phyloP scores from a whole-genome alignment of 2,329 filamentous ascomycete species.

The Sordariomycetes sp. region DNA sequence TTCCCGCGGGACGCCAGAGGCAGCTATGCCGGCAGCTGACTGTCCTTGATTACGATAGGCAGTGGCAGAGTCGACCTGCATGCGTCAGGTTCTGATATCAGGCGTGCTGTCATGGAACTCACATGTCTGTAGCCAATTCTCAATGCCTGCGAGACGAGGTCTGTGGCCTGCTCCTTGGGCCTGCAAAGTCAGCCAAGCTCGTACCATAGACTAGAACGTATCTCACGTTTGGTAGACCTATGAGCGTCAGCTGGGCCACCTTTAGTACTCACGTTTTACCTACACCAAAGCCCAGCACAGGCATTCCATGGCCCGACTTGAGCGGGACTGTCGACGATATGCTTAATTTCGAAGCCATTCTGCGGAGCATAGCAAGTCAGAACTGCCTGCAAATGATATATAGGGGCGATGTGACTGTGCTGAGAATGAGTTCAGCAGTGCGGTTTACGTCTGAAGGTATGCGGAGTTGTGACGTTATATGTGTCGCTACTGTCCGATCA shows the following conservation, averaged over 20 bases:
- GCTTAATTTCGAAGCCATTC: slow-evolving; percentile 35
- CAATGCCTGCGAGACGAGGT: slow-evolving; percentile 34
- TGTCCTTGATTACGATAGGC: slow-evolving; percentile 41
- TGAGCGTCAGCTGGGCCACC: slow-evolving; percentile 1
- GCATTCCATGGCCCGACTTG: slow-evolving; percentile 44
- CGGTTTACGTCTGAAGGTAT: too few relatives aligned
- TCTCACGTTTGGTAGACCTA: slow-evolving; percentile 45
- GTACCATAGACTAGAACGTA: not conserved
- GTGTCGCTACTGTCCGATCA: too few relatives aligned
- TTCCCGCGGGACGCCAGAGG: slow-evolving; percentile 30
- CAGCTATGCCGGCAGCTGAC: slow-evolving; percentile 33
- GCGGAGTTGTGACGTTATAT: too few relatives aligned
- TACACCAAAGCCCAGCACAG: slow-evolving; percentile 45
- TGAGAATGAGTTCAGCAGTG: too few relatives aligned
- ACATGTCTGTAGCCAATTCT: slow-evolving; percentile 45
- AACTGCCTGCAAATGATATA: too few relatives aligned
- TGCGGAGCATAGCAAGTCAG: slow-evolving; percentile 10
- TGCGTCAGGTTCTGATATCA: not conserved
- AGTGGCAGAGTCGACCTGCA: slow-evolving; percentile 43
- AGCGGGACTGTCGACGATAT: slow-evolving; percentile 41
- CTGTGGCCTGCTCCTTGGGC: slow-evolving; percentile 19
- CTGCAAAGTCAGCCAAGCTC: slow-evolving; percentile 11
- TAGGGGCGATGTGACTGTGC: too few relatives aligned
- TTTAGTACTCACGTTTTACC: slow-evolving; percentile 12
- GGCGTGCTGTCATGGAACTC: slow-evolving; percentile 7